A percentile compares a stretch with the other conserved stretches of the same genome.
These are phyloP conservation scores for Saksenaea oblongispora DNA, from an alignment of 371 early-diverging fungal species.

Conservation along the genomic window DNA sequence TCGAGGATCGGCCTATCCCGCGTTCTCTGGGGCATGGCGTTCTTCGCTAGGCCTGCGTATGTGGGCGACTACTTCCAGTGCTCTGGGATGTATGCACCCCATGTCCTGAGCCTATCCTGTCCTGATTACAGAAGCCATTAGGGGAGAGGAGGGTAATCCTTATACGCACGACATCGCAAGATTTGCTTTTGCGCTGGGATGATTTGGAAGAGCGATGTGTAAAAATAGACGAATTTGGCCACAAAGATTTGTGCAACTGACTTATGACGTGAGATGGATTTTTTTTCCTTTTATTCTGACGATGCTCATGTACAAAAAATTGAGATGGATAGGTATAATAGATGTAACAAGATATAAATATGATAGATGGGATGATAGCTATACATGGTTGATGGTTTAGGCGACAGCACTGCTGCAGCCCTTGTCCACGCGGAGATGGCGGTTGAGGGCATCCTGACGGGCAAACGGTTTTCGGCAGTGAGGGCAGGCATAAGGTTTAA, in stretches of 20 bases:
- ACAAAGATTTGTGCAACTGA: not conserved
- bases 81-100: too few relatives aligned
- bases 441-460: constrained; percentile 67
- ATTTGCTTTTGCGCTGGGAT: too few relatives aligned
- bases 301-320: not conserved
- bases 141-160: too few relatives aligned
- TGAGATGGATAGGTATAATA: not conserved
- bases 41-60: too few relatives aligned
- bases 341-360: not conserved
- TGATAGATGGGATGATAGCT: too few relatives aligned
- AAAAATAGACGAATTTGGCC: not conserved
- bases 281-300: not conserved
- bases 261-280: not conserved
- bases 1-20: too few relatives aligned
- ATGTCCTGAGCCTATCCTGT: too few relatives aligned
- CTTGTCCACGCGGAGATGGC: constrained; percentile 66
- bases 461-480: constrained; percentile 50
- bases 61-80: too few relatives aligned
- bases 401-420: constrained; percentile 33
- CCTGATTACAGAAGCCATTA: too few relatives aligned
- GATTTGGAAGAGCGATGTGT: not conserved
- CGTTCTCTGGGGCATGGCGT: too few relatives aligned
- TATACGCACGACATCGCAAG: too few relatives aligned
- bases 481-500: constrained; percentile 51
- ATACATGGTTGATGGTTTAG: not conserved